phyloP scores from a whole-genome alignment of 805 yeast genomes.

The Kazachstania bromeliacearum region DNA sequence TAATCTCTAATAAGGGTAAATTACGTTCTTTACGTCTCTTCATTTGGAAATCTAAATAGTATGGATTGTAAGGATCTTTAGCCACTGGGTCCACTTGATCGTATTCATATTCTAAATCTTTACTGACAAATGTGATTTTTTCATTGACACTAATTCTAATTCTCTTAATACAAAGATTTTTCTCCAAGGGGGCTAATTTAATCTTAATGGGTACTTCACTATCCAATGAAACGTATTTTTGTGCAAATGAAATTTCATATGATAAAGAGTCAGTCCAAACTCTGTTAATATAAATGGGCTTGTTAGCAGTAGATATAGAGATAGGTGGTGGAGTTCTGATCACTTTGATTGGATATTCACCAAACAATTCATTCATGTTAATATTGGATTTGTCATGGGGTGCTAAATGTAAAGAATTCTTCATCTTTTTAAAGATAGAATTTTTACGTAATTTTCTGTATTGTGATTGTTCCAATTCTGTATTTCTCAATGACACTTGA shows the following conservation, averaged over 20 bases:
- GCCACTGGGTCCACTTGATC: slow-evolving; percentile 40
- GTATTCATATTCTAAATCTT: slow-evolving; percentile 43
- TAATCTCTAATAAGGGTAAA: slow-evolving; percentile 54
- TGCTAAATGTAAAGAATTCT: slow-evolving; percentile 16
- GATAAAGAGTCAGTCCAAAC: slow-evolving; percentile 66
- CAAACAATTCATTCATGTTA: slow-evolving; percentile 13
- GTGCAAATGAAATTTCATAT: slow-evolving; percentile 64
- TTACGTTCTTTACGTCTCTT: slow-evolving; percentile 39
- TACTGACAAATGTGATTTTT: slow-evolving; percentile 54
- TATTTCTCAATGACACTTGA: slow-evolving; percentile 2
- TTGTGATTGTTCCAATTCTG: slow-evolving; percentile 10
- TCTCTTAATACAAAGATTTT: slow-evolving; percentile 53
- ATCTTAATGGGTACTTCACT: slow-evolving; percentile 51
- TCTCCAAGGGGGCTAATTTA: slow-evolving; percentile 57
- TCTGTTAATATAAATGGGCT: slow-evolving; percentile 68
- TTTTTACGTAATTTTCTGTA: slow-evolving; percentile 8
- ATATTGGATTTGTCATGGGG: slow-evolving; percentile 1
- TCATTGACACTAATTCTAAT: slow-evolving; percentile 60
- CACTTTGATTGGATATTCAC: slow-evolving; percentile 28
- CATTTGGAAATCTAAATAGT: slow-evolving; percentile 28
- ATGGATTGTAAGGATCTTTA: slow-evolving; percentile 30
- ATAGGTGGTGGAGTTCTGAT: slow-evolving; percentile 36
- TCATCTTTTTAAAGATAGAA: slow-evolving; percentile 20
- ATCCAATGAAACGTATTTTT: slow-evolving; percentile 58
- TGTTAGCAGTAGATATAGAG: slow-evolving; percentile 40